Evolutionary conservation across 495 filamentous ascomycete genomes (phyloP).

Genomic region (Rusavskia elegans): DNA sequence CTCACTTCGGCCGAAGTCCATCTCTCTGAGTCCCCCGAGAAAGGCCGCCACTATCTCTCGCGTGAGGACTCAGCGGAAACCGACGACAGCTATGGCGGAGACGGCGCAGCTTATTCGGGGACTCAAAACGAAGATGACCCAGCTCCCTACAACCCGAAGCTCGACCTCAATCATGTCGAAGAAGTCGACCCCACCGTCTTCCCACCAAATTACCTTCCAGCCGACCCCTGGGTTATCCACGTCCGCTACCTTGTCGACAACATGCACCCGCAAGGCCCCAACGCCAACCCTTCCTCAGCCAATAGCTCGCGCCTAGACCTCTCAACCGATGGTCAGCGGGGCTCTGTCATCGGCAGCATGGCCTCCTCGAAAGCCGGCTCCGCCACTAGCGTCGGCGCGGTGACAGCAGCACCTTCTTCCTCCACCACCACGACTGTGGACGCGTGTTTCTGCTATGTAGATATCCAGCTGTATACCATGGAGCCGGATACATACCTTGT

Average conservation of each 20-base stretch:
- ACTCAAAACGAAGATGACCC: not conserved
- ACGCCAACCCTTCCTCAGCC: slow-evolving; percentile 31
- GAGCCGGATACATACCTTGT: slow-evolving; percentile 89
- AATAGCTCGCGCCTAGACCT: slow-evolving; percentile 43
- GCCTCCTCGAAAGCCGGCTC: slow-evolving; percentile 22
- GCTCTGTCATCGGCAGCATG: slow-evolving; percentile 27
- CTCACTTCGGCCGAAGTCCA: slow-evolving; percentile 4
- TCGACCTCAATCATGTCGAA: slow-evolving; percentile 2
- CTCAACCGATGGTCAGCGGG: slow-evolving; percentile 21
- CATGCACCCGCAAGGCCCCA: slow-evolving; percentile 36
- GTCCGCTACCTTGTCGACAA: slow-evolving; percentile 73
- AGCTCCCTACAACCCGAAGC: slow-evolving; percentile 1
- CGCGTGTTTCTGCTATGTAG: slow-evolving; percentile 48
- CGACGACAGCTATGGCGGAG: not conserved
- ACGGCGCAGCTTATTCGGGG: not conserved
- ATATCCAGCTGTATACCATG: slow-evolving; percentile 92
- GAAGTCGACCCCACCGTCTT: slow-evolving; percentile 8
- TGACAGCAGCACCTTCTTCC: slow-evolving; percentile 10
- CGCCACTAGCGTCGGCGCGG: slow-evolving; percentile 18
- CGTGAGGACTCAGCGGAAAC: not conserved
- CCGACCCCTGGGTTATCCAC: slow-evolving; percentile 90
- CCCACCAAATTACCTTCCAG: slow-evolving; percentile 60
- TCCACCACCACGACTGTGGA: slow-evolving; percentile 13
- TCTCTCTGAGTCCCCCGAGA: slow-evolving; percentile 14
- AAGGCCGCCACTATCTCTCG: slow-evolving; percentile 1